These are phyloP conservation scores for Rutidosis leptorrhynchoides DNA, from an alignment of 129 eudicot species.

Conservation along the genomic window DNA sequence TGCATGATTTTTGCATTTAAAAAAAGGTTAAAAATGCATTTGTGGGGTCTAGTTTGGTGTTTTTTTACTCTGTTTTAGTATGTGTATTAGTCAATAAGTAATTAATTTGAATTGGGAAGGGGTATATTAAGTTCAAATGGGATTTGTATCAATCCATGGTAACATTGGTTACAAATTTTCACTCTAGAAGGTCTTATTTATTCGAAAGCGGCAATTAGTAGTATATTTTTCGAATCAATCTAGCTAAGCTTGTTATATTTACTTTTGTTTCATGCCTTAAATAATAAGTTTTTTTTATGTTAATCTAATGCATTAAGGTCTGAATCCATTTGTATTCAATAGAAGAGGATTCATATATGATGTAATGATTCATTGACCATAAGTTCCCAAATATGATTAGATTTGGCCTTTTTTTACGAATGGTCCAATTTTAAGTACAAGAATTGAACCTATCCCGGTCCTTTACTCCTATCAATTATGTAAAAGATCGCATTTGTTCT, in stretches of 20 bases:
- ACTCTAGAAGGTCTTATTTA: slow-evolving; percentile 17
- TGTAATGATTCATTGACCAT: slow-evolving; percentile 28
- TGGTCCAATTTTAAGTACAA: slow-evolving; percentile 38
- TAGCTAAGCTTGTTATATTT: neutral
- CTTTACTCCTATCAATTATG: slow-evolving; percentile 39
- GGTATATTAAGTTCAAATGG: slow-evolving; percentile 31
- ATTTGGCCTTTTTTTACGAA: slow-evolving; percentile 31
- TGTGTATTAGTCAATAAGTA: too few species aligned
- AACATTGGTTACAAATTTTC: slow-evolving; percentile 36
- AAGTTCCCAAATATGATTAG: slow-evolving; percentile 21
- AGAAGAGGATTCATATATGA: slow-evolving; percentile 34
- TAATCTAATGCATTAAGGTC: too few species aligned
- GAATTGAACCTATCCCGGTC: slow-evolving; percentile 41
- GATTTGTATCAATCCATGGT: slow-evolving; percentile 26
- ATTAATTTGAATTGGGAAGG: slow-evolving; percentile 39
- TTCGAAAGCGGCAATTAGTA: slow-evolving; percentile 2
- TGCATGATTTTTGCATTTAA: slow-evolving; percentile 31
- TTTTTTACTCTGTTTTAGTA: slow-evolving; percentile 23
- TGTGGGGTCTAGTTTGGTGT: slow-evolving; percentile 18
- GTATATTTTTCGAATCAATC: neutral
- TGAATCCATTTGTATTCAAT: too few species aligned
- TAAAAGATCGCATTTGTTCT: slow-evolving; percentile 36
- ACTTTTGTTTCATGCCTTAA: slow-evolving; percentile 12
- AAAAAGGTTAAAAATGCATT: neutral
- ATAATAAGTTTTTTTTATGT: slow-evolving; percentile 15